Percentiles rank a stretch among this genome's conserved stretches.
phyloP scores from a whole-genome alignment of 352 stramenopile genomes.

The Phytophthora citrophthora region DNA sequence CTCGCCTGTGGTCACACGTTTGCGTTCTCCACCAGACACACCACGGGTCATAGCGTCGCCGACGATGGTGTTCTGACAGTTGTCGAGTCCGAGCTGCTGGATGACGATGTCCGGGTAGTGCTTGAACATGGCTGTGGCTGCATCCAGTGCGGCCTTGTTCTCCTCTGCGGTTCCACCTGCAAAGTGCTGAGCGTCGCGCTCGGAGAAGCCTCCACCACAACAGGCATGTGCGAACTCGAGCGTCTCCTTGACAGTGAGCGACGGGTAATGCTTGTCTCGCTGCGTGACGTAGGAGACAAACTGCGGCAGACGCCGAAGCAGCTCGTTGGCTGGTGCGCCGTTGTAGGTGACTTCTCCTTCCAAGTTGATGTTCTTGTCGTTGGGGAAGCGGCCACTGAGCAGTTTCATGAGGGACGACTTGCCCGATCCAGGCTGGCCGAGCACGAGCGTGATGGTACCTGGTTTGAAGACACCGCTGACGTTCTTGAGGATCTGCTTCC shows the following conservation, averaged over 20 bases:
- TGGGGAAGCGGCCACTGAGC: conserved; percentile 45
- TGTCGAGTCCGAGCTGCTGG: conserved; percentile 55
- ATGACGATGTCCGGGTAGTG: conserved; percentile 52
- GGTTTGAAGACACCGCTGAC: conserved; percentile 48
- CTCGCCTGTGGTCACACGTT: conserved; percentile 78
- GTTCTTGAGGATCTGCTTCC: conserved; percentile 49
- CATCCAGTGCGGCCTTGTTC: conserved; percentile 35
- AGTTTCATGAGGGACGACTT: conserved; percentile 66
- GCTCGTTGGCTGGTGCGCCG: conserved; percentile 14
- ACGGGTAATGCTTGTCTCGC: conserved; percentile 47
- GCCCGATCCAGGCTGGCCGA: conserved; percentile 53
- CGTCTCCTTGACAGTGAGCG: conserved; percentile 61
- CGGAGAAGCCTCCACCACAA: conserved; percentile 41
- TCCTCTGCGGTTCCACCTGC: conserved; percentile 33
- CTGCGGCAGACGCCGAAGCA: conserved; percentile 31
- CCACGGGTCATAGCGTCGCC: conserved; percentile 69
- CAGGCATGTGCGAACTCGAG: conserved; percentile 48
- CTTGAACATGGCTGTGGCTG: conserved; percentile 33
- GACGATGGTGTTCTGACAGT: conserved; percentile 70
- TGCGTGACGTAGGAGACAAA: conserved; percentile 50
- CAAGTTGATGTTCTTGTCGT: conserved; percentile 36
- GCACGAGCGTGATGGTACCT: conserved; percentile 53
- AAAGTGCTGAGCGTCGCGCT: conserved; percentile 22
- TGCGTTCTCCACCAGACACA: conserved; percentile 76
- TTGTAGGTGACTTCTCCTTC: conserved; percentile 57